Percentiles rank a stretch among this genome's conserved stretches.
phyloP scores from a whole-genome alignment of 2,329 filamentous ascomycete genomes.

The Fusarium mangiferae region DNA sequence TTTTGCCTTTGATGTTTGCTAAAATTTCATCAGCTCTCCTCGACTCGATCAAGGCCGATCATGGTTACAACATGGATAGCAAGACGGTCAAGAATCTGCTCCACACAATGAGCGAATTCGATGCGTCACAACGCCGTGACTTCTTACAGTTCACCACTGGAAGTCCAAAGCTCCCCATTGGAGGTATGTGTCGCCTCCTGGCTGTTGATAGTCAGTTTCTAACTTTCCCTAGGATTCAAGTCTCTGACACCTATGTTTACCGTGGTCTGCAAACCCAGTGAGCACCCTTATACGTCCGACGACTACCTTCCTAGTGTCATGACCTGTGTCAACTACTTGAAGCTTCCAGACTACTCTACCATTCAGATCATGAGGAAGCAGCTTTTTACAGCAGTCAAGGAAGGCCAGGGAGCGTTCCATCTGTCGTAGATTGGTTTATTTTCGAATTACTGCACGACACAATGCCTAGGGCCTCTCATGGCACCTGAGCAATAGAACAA shows the following conservation, averaged over 20 bases:
- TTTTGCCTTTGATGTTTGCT: neutral
- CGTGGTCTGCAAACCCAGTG: slow-evolving; percentile 98
- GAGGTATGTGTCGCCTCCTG: slow-evolving; percentile 70
- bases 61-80: slow-evolving; percentile 99
- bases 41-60: slow-evolving; percentile 98
- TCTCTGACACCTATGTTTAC: slow-evolving; percentile 98
- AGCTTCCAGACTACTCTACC: slow-evolving; percentile 91
- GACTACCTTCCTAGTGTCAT: slow-evolving; percentile 99
- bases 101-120: slow-evolving; percentile 92
- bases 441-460: neutral
- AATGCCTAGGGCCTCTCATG: neutral
- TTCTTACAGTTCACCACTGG: slow-evolving; percentile 98
- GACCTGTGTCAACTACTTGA: slow-evolving; percentile 99
- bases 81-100: slow-evolving; percentile 92
- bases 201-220: slow-evolving; percentile 4
- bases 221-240: slow-evolving; percentile 79
- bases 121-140: slow-evolving; percentile 79
- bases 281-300: slow-evolving; percentile 90
- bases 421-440: slow-evolving; percentile 70
- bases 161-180: slow-evolving; percentile 97
- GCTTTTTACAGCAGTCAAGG: slow-evolving; percentile 86
- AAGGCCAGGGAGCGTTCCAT: slow-evolving; percentile 98
- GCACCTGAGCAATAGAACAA: neutral
- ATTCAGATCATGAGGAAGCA: slow-evolving; percentile 81
- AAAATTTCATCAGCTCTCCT: slow-evolving; percentile 74